phyloP scores from a whole-genome alignment of 441 rosid genomes.

The Bruguiera hainesii region DNA sequence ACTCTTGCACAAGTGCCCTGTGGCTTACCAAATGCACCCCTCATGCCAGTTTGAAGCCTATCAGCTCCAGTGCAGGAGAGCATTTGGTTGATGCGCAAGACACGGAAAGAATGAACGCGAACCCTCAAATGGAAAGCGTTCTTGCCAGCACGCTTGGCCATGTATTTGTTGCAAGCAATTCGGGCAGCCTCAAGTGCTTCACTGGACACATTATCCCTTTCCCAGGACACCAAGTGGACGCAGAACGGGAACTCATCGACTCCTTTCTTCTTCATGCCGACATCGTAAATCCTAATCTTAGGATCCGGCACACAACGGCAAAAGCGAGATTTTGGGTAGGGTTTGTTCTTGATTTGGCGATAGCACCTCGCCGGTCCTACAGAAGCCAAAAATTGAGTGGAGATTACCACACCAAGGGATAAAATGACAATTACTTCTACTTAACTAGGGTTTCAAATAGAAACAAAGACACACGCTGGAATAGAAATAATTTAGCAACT shows the following conservation, averaged over 20 bases:
- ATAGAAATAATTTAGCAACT: no score
- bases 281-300: slow-evolving; percentile 88
- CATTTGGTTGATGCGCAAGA: no score
- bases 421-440: neutral
- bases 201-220: slow-evolving; percentile 85
- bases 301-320: slow-evolving; percentile 94
- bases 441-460: neutral
- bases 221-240: slow-evolving; percentile 90
- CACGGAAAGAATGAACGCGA: no score
- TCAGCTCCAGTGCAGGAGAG: no score
- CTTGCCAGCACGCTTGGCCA: no score
- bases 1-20: no score
- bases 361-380: slow-evolving; percentile 91
- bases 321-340: slow-evolving; percentile 75
- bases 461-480: neutral
- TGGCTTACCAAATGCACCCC: no score
- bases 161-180: slow-evolving; percentile 2
- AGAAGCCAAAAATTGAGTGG: slow-evolving; percentile 5
- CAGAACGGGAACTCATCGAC: slow-evolving; percentile 95
- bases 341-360: slow-evolving; percentile 86
- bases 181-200: slow-evolving; percentile 94
- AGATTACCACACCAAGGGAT: neutral
- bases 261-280: slow-evolving; percentile 91
- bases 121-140: no score
- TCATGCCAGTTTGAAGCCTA: no score